Base-by-base conservation (phyloP, 2,329 filamentous ascomycete species). In the Cladophialophora chaetospira region DNA sequence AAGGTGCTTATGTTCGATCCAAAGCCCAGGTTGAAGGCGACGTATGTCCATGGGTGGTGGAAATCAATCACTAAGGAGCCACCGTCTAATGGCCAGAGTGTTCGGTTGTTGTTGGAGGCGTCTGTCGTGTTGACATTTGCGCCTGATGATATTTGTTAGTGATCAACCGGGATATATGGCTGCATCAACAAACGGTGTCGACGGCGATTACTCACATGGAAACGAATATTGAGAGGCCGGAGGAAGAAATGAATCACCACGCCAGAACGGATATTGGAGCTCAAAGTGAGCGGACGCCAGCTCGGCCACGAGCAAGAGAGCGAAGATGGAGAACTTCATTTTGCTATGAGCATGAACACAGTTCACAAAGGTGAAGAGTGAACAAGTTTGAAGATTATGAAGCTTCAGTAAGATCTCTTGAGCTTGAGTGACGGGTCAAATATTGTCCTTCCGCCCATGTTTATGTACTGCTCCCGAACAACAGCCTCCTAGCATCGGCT, bases 21-120 rank as follows among this genome's bases (percentile, higher is more conserved):
- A 40, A 79, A 63, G 4, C 73, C 77, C 3, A 79, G 69, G 63
- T 79, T 79, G 43, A 80, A 70, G 52, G 74, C 76, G 2, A 77
- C 78, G 25, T 77, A 70, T 2, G 77, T 75, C 63, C 69, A 74
- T 15, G 66, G 66, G 65, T 79, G 77, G 31, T 67, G 65, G 25
- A 72, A 73, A 33, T 71, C 69, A 65, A 78, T 70, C 17, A 66
- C 61, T 15, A 79, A 57, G 4, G 74, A 71, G 52, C 77, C 77
- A 43, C 77, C 76, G 9, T 70, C 68, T 3, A 73, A 58, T 5
- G 76, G 76, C 77, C 77, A 80, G 28, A 68, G 59, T 3, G 77
- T 79, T 57, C 77, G 77, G 67, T 77, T 79, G 25, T 29, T 40
- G 38, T 58, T 47, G 17, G 58, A 52, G 29, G 40, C 48, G 31